Conservation (phyloP, 2,329 filamentous ascomycete species). For the Kalaharituber pfeilii region DNA sequence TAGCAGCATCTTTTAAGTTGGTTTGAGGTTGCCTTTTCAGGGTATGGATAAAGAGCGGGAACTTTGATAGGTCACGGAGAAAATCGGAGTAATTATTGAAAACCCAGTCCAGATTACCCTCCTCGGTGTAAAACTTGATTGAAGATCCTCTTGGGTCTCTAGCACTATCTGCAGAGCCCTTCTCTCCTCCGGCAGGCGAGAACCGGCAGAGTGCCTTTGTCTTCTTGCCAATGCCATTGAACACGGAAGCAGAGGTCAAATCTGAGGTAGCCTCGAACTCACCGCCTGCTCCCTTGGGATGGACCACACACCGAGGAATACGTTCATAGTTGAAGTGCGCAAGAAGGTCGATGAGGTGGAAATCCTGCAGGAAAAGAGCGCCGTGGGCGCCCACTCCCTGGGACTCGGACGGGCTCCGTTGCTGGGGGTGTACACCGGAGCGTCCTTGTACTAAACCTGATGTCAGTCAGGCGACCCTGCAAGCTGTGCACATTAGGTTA, state of each 20-base stretch:
- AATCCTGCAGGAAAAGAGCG: constrained; percentile 41
- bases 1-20: constrained; percentile 45
- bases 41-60: constrained; percentile 55
- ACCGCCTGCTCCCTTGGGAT: constrained; percentile 42
- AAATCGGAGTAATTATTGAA: constrained; percentile 63
- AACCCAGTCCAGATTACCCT: constrained; percentile 59
- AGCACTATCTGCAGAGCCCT: constrained; percentile 52
- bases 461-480: no score
- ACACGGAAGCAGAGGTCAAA: constrained; percentile 36
- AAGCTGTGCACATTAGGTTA: no score
- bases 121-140: constrained; percentile 54
- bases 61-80: constrained; percentile 54
- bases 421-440: constrained; percentile 36
- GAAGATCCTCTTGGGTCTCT: constrained; percentile 57
- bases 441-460: constrained; percentile 1
- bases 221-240: constrained; percentile 48
- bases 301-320: constrained; percentile 44
- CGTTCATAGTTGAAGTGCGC: constrained; percentile 45
- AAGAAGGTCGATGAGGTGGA: constrained; percentile 44
- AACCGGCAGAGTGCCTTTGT: constrained; percentile 51
- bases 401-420: constrained; percentile 43
- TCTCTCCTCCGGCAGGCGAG: constrained; percentile 59
- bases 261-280: constrained; percentile 45
- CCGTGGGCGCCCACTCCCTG: constrained; percentile 42
- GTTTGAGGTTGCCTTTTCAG: constrained; percentile 57